Percentiles rank a stretch among this genome's conserved stretches.
These are phyloP conservation scores for Phaeotremella skinneri DNA, from an alignment of 768 basidiomycete species.

Conservation along the genomic window DNA sequence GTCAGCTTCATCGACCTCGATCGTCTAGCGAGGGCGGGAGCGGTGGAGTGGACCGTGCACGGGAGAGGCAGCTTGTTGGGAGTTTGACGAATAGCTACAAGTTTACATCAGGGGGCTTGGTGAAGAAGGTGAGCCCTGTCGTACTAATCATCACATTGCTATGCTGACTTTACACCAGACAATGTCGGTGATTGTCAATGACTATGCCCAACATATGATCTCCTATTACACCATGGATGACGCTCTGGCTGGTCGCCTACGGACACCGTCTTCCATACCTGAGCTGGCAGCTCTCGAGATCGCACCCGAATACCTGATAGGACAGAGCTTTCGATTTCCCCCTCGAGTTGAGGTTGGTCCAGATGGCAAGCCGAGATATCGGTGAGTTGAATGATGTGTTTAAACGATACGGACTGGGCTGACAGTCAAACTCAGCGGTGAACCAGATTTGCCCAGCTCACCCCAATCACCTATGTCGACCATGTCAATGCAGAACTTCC, in stretches of 20 bases:
- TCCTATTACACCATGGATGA: constrained; percentile 93
- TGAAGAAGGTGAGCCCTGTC: constrained; percentile 78
- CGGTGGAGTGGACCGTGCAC: constrained; percentile 63
- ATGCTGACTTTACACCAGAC: constrained; percentile 60
- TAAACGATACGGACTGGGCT: neutral
- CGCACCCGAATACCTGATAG: constrained; percentile 80
- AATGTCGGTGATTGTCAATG: constrained; percentile 80
- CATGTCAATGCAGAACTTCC: constrained; percentile 17
- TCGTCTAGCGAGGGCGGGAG: constrained; percentile 45
- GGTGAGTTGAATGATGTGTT: constrained; percentile 24
- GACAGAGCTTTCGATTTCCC: constrained; percentile 85
- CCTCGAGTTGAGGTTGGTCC: constrained; percentile 81
- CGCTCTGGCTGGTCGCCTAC: constrained; percentile 80
- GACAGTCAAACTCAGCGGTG: constrained; percentile 9
- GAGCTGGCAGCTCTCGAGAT: constrained; percentile 85
- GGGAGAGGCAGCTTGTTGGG: constrained; percentile 79
- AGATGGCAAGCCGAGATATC: constrained; percentile 77
- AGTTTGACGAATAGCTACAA: constrained; percentile 90
- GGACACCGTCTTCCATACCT: constrained; percentile 80
- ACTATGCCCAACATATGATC: constrained; percentile 85
- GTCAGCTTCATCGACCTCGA: constrained; percentile 31
- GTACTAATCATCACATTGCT: neutral
- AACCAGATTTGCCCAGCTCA: constrained; percentile 21
- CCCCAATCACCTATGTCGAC: constrained; percentile 16
- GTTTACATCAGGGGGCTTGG: constrained; percentile 87